Evolutionary conservation across 805 yeast genomes (phyloP).

Genomic region (Spathaspora hagerdaliae): DNA sequence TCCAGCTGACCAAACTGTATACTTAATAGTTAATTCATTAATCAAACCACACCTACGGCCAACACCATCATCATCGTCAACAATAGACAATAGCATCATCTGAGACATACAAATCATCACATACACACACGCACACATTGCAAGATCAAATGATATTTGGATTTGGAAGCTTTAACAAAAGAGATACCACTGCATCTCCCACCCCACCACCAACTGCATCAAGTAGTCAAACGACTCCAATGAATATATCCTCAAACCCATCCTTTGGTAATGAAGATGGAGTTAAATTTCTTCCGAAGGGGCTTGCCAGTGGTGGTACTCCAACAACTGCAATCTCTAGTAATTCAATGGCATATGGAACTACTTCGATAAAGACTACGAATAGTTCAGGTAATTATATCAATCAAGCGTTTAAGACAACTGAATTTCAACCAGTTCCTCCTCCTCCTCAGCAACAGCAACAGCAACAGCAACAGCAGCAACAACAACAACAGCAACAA

Average conservation of each 20-base stretch:
- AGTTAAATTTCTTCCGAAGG: constrained; percentile 30
- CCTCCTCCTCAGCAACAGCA: not conserved
- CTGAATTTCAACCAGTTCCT: not conserved
- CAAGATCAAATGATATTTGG: constrained; percentile 26
- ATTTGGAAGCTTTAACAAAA: constrained; percentile 31
- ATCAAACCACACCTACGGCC: too few species aligned
- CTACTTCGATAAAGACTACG: constrained; percentile 31
- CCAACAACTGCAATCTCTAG: constrained; percentile 70
- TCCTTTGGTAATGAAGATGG: not conserved
- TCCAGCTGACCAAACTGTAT: too few species aligned
- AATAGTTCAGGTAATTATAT: constrained; percentile 18
- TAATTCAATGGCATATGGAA: constrained; percentile 64
- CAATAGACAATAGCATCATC: not conserved
- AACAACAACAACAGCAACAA: constrained; percentile 1
- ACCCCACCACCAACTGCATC: constrained; percentile 4
- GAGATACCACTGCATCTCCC: constrained; percentile 13
- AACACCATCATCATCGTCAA: not conserved
- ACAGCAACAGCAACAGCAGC: constrained; percentile 1
- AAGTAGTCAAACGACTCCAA: not conserved
- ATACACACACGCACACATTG: too few species aligned
- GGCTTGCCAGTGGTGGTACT: constrained; percentile 33
- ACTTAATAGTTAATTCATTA: too few species aligned
- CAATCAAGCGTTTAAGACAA: constrained; percentile 18
- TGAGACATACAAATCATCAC: too few species aligned
- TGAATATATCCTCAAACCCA: not conserved